These are phyloP conservation scores for Omphalotus guepiniiformis DNA, from an alignment of 768 basidiomycete species.

Conservation along the genomic window DNA sequence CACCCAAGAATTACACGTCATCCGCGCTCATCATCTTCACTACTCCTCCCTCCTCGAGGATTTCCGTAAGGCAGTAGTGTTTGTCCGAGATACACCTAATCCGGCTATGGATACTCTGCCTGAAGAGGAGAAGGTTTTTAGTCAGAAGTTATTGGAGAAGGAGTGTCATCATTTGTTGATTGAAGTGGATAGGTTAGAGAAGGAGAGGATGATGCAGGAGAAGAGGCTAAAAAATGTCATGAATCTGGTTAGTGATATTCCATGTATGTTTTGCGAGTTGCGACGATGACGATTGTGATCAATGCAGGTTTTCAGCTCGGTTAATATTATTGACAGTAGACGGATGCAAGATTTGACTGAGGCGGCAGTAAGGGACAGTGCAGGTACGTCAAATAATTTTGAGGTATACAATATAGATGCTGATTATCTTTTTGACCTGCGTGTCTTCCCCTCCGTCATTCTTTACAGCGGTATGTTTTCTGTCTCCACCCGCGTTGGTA, in stretches of 20 bases:
- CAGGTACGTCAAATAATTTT: conserved; percentile 27
- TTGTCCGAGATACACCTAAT: conserved; percentile 45
- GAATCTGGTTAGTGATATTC: conserved; percentile 39
- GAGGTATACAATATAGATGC: not conserved
- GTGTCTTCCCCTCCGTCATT: too few relatives aligned
- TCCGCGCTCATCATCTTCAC: conserved; percentile 58
- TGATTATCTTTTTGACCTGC: conserved; percentile 1
- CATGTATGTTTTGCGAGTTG: too few relatives aligned
- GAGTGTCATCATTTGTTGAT: conserved; percentile 48
- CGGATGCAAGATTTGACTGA: conserved; percentile 51
- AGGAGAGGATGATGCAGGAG: conserved; percentile 40
- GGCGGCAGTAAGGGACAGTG: conserved; percentile 45
- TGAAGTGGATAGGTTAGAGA: conserved; percentile 45
- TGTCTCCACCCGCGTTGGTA: not conserved
- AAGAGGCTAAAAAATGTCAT: conserved; percentile 48
- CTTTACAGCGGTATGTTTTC: conserved; percentile 20
- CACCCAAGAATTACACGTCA: conserved; percentile 51
- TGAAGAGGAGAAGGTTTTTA: conserved; percentile 23
- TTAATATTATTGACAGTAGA: conserved; percentile 53
- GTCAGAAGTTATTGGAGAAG: conserved; percentile 31
- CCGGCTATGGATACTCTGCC: conserved; percentile 44
- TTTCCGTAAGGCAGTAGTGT: conserved; percentile 47
- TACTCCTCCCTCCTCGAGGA: conserved; percentile 53
- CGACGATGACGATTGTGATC: too few relatives aligned
- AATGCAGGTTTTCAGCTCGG: conserved; percentile 51